Evolutionary conservation across 2,329 filamentous ascomycete genomes (phyloP).

Genomic region (Remersonia thermophila): DNA sequence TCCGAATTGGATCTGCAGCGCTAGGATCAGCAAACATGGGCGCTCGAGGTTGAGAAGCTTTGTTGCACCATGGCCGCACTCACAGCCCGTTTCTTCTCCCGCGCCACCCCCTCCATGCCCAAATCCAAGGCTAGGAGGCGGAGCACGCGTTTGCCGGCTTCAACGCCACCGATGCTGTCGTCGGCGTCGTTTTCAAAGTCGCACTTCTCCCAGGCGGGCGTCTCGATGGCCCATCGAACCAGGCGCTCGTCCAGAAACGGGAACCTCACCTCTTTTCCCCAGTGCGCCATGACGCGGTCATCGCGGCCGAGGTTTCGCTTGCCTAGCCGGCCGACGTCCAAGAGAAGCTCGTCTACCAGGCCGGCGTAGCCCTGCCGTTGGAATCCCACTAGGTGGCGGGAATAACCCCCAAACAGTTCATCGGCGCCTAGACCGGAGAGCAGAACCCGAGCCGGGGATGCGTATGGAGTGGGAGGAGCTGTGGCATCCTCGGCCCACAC

Average conservation of each 20-base stretch:
- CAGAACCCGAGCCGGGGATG: constrained; percentile 65
- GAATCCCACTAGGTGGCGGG: constrained; percentile 69
- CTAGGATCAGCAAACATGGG: constrained; percentile 7
- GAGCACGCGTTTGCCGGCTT: constrained; percentile 71
- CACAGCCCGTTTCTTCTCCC: constrained; percentile 88
- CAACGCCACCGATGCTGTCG: constrained; percentile 32
- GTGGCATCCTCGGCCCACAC: constrained; percentile 22
- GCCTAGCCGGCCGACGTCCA: constrained; percentile 76
- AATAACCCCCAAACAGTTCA: constrained; percentile 90
- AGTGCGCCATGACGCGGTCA: constrained; percentile 80
- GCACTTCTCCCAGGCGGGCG: constrained; percentile 74
- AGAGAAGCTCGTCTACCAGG: constrained; percentile 66
- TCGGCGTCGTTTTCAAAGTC: constrained; percentile 52
- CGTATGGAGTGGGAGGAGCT: constrained; percentile 32
- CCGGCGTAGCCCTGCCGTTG: constrained; percentile 54
- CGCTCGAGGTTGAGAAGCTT: too few species aligned
- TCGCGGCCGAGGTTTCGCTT: constrained; percentile 93
- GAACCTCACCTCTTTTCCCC: constrained; percentile 79
- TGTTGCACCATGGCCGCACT: too few species aligned
- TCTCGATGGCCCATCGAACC: constrained; percentile 64
- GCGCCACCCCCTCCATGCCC: constrained; percentile 57
- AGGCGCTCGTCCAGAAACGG: constrained; percentile 83
- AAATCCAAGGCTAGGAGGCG: constrained; percentile 64
- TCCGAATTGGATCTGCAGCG: constrained; percentile 62
- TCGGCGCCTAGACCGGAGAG: constrained; percentile 90